Evolutionary conservation across 2,329 filamentous ascomycete species (phyloP).

Genomic region (Botrytis sinoallii): DNA sequence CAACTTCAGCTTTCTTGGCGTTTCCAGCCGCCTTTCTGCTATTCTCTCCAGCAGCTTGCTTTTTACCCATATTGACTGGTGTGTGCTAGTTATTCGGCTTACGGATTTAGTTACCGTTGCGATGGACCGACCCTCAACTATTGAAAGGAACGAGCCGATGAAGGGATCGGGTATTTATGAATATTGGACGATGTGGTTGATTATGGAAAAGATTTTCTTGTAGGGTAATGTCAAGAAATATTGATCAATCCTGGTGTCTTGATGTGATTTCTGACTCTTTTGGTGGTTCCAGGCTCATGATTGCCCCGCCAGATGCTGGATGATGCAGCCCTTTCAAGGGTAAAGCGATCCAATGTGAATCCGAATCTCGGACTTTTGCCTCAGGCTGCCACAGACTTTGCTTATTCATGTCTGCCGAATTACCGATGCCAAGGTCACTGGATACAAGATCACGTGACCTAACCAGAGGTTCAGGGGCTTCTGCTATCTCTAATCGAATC

Average conservation of each 20-base stretch:
- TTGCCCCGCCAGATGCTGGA: constrained; percentile 13
- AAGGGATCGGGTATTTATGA: neutral
- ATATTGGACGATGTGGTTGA: neutral
- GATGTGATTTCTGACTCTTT: constrained; percentile 8
- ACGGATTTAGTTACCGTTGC: constrained; percentile 2
- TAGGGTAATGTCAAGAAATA: constrained; percentile 6
- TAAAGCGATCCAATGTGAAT: neutral
- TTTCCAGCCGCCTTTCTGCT: constrained; percentile 88
- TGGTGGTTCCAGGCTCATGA: neutral
- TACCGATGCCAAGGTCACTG: neutral
- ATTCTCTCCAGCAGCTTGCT: constrained; percentile 70
- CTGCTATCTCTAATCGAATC: neutral
- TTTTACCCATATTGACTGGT: constrained; percentile 59
- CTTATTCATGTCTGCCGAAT: neutral
- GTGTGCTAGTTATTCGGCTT: constrained; percentile 8
- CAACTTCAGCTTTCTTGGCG: constrained; percentile 86
- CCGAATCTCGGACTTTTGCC: neutral
- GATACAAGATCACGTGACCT: neutral
- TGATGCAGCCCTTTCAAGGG: neutral
- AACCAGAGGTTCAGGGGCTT: too few species aligned
- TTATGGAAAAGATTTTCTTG: constrained; percentile 6
- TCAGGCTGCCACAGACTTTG: neutral
- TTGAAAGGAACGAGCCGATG: constrained; percentile 12
- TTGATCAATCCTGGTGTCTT: constrained; percentile 8
- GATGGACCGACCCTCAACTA: neutral